A percentile compares a stretch with the other conserved stretches of the same genome.
These are phyloP conservation scores for Podospora pseudopauciseta DNA, from an alignment of 495 filamentous ascomycete species.

Conservation along the genomic window DNA sequence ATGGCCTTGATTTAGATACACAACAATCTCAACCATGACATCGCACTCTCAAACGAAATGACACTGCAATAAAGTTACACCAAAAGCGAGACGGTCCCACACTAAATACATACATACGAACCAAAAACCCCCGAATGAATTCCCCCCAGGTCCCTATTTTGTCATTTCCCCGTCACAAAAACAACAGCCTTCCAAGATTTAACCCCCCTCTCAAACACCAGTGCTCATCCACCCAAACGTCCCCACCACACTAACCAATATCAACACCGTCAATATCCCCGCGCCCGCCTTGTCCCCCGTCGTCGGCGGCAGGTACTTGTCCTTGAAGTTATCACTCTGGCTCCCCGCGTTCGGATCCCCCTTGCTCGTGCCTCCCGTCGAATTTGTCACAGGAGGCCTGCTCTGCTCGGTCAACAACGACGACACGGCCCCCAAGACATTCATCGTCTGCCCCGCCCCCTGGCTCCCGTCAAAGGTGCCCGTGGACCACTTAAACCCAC, in stretches of 20 bases:
- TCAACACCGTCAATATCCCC: constrained; percentile 55
- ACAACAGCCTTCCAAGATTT: not conserved
- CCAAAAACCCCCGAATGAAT: not conserved
- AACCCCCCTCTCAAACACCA: constrained; percentile 13
- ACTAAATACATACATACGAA: not conserved
- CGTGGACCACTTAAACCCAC: constrained; percentile 66
- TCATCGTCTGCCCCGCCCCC: constrained; percentile 69
- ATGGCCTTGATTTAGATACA: constrained; percentile 25
- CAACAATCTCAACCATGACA: not conserved
- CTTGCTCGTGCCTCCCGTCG: constrained; percentile 61
- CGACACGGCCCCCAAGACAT: constrained; percentile 61
- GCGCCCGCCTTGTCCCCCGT: constrained; percentile 63
- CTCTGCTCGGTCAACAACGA: constrained; percentile 45
- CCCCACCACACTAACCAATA: constrained; percentile 37
- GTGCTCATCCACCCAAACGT: constrained; percentile 49
- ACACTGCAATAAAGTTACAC: not conserved
- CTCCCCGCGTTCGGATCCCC: constrained; percentile 60
- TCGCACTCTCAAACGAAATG: not conserved
- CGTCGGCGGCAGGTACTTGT: constrained; percentile 39
- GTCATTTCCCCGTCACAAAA: constrained; percentile 2
- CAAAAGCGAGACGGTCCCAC: not conserved
- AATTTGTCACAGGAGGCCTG: constrained; percentile 50
- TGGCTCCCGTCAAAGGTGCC: constrained; percentile 54
- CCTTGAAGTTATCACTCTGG: constrained; percentile 18
- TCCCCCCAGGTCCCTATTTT: not conserved